These are phyloP conservation scores for Phoenix roebelenii DNA, from an alignment of 176 grass and related monocot genomes.

Conservation along the genomic window DNA sequence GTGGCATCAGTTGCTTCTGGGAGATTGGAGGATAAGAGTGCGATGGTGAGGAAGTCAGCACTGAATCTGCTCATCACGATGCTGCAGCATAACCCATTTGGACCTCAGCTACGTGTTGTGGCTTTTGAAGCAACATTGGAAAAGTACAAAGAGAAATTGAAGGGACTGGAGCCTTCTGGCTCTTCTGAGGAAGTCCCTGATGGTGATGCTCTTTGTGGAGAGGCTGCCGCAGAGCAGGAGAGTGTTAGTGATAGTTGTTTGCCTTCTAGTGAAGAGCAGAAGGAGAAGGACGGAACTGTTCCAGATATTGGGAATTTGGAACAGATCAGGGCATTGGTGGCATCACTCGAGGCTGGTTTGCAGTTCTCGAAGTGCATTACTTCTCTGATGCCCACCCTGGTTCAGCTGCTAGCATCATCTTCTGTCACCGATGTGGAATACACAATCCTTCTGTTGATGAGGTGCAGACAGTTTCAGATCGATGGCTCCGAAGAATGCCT, in stretches of 20 bases:
- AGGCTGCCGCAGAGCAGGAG: conserved; percentile 38
- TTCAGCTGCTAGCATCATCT: conserved; percentile 78
- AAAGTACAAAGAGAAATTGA: conserved; percentile 79
- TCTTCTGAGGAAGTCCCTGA: conserved; percentile 22
- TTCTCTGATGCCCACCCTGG: conserved; percentile 79
- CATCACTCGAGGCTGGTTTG: conserved; percentile 89
- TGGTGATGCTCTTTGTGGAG: conserved; percentile 22
- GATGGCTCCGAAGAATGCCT: conserved; percentile 89
- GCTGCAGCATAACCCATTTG: conserved; percentile 95
- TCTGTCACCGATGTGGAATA: conserved; percentile 93
- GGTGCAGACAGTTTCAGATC: conserved; percentile 95
- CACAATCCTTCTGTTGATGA: conserved; percentile 88
- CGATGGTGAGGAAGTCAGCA: conserved; percentile 92
- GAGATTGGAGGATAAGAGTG: conserved; percentile 92
- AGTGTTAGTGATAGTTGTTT: conserved; percentile 87
- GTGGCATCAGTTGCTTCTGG: conserved; percentile 70
- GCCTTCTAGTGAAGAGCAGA: conserved; percentile 58
- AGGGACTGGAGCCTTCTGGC: conserved; percentile 46
- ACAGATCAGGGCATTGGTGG: conserved; percentile 88
- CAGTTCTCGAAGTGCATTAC: conserved; percentile 70
- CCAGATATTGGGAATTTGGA: conserved; percentile 85
- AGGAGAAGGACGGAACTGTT: conserved; percentile 25
- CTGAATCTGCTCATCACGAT: conserved; percentile 77
- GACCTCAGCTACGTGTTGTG: conserved; percentile 61
- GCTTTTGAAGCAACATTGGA: conserved; percentile 77